Evolutionary conservation across 78 protist genomes (phyloP).

Genomic region (Dictyostelium firmibasis): DNA sequence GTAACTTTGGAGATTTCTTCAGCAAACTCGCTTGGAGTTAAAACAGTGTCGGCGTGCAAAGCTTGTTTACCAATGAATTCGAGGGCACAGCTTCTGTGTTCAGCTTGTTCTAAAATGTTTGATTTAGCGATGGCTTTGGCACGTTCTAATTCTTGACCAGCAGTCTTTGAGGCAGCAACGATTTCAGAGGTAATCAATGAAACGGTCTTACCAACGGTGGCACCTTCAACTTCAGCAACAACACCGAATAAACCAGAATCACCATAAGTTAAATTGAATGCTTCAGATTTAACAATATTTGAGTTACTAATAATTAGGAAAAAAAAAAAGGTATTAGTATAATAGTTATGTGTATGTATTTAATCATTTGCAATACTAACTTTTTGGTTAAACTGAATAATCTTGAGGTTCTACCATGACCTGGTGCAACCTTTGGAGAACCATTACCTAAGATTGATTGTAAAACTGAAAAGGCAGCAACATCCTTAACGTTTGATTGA

Average conservation of each 20-base stretch:
- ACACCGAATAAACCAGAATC: slow-evolving; percentile 68
- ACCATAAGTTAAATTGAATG: slow-evolving; percentile 45
- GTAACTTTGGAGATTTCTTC: slow-evolving; percentile 50
- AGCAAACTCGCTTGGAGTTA: slow-evolving; percentile 48
- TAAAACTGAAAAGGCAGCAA: slow-evolving; percentile 58
- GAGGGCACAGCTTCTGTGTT: slow-evolving; percentile 19
- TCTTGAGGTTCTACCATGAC: slow-evolving; percentile 45
- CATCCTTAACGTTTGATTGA: slow-evolving; percentile 26
- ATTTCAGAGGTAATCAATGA: slow-evolving; percentile 19
- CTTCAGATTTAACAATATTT: slow-evolving; percentile 11
- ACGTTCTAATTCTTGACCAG: slow-evolving; percentile 61
- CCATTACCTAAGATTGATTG: slow-evolving; percentile 46
- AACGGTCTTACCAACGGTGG: slow-evolving; percentile 7
- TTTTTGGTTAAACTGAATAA: slow-evolving; percentile 25
- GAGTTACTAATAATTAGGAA: not conserved
- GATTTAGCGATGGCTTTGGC: slow-evolving; percentile 34
- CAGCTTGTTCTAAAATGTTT: slow-evolving; percentile 15
- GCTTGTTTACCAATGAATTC: slow-evolving; percentile 78
- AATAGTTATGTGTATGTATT: no score
- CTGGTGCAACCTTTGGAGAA: slow-evolving; percentile 47
- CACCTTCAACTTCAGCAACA: not conserved
- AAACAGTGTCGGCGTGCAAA: not conserved
- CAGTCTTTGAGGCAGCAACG: not conserved
- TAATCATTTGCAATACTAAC: not conserved
- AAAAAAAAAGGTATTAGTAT: not conserved